Evolutionary conservation across 306 rosid genomes (phyloP).

Genomic region (Fagus crenata): DNA sequence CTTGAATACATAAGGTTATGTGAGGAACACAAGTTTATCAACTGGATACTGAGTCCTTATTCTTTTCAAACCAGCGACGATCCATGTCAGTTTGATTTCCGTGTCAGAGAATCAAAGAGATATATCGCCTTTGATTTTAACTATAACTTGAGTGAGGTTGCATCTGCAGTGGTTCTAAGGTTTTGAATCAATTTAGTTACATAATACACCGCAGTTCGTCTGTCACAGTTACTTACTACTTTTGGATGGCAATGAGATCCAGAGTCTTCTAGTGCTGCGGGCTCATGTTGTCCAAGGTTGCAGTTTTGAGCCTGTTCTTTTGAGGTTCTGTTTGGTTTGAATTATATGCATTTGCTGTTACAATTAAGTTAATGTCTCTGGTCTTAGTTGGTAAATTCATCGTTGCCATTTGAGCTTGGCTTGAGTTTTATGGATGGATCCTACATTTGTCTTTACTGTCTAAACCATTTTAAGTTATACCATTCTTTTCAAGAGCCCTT

Average conservation of each 20-base stretch:
- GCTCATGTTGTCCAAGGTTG: constrained; percentile 17
- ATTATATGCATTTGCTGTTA: not conserved
- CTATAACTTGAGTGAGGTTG: constrained; percentile 23
- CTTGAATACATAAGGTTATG: constrained; percentile 18
- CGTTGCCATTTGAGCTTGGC: not conserved
- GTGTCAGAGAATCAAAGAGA: constrained; percentile 9
- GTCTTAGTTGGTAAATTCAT: not conserved
- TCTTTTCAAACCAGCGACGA: not conserved
- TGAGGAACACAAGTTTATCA: constrained; percentile 7
- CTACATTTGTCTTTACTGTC: not conserved
- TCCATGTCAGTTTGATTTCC: constrained; percentile 7
- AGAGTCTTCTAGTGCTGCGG: constrained; percentile 26
- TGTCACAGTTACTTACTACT: constrained; percentile 22
- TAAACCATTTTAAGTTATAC: constrained; percentile 18
- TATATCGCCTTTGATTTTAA: constrained; percentile 23
- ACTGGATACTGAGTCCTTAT: not conserved
- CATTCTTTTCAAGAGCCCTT: not conserved
- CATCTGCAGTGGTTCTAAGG: constrained; percentile 22
- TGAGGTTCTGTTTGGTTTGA: constrained; percentile 7
- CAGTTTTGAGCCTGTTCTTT: constrained; percentile 13
- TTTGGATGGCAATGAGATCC: constrained; percentile 29
- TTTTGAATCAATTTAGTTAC: constrained; percentile 33
- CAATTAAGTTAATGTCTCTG: not conserved
- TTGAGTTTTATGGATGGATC: not conserved
- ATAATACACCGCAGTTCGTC: constrained; percentile 25